A percentile compares a stretch with the other conserved stretches of the same genome.
Conservation (phyloP, 1,139 yeast genomes). For the Spencermartinsiella ligniputridi region DNA sequence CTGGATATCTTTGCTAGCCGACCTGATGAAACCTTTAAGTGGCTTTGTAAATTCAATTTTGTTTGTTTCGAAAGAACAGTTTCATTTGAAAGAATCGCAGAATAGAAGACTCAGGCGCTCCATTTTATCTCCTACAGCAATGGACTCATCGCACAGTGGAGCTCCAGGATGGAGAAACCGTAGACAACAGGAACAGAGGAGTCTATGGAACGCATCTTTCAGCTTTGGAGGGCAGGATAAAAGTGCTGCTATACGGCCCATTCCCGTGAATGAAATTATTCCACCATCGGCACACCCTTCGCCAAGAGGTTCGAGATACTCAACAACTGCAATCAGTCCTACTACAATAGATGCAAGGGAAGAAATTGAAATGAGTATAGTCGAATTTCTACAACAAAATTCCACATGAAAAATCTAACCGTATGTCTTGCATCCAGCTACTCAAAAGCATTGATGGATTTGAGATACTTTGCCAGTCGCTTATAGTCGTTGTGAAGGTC, state of each 20-base stretch:
- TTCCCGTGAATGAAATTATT: constrained; percentile 8
- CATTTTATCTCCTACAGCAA: background rate
- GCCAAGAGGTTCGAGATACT: background rate
- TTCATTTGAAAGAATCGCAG: background rate
- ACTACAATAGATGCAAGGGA: too few species aligned
- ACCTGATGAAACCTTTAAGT: constrained; percentile 63
- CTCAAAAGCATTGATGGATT: constrained; percentile 30
- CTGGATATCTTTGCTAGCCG: constrained; percentile 62
- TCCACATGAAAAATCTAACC: background rate
- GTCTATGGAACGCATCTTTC: constrained; percentile 6
- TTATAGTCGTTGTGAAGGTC: constrained; percentile 36
- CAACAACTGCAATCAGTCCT: too few species aligned
- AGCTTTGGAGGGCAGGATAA: constrained; percentile 4
- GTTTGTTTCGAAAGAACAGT: constrained; percentile 15
- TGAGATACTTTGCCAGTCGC: constrained; percentile 29
- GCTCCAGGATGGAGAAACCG: constrained; percentile 3
- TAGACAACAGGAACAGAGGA: background rate
- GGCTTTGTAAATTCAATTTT: constrained; percentile 20
- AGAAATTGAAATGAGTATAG: background rate
- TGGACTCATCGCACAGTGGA: background rate
- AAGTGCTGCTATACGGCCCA: background rate
- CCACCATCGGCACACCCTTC: constrained; percentile 10
- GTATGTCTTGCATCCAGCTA: constrained; percentile 9
- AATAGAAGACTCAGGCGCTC: background rate
- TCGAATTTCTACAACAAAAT: background rate